phyloP scores from a whole-genome alignment of 345 rosid species.

The Lepidium africanum region DNA sequence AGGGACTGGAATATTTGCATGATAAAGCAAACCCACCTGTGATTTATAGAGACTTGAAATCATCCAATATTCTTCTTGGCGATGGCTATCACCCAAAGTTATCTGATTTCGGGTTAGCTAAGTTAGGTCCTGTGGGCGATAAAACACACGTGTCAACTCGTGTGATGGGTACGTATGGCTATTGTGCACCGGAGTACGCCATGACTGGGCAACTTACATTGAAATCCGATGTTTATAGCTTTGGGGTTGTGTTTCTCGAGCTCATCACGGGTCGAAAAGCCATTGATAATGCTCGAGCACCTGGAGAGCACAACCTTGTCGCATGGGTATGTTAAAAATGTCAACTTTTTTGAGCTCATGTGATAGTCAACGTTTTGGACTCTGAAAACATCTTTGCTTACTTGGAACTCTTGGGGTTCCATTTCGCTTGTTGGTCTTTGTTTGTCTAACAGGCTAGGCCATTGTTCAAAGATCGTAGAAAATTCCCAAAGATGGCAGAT shows the following conservation, averaged over 20 bases:
- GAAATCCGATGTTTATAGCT: constrained; percentile 94
- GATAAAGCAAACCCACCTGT: constrained; percentile 98
- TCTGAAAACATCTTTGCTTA: not conserved
- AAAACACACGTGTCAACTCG: constrained; percentile 98
- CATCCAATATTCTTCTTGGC: constrained; percentile 91
- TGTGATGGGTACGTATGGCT: constrained; percentile 99
- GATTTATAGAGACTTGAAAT: constrained; percentile 88
- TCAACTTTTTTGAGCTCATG: not conserved
- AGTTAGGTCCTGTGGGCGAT: constrained; percentile 96
- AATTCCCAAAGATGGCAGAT: constrained; percentile 95
- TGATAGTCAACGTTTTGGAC: not conserved
- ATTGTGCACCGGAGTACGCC: constrained; percentile 98
- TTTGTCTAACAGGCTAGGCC: constrained; percentile 68
- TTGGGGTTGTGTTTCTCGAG: constrained; percentile 96
- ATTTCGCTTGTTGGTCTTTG: constrained; percentile 11
- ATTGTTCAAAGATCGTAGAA: constrained; percentile 89
- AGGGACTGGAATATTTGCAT: constrained; percentile 92
- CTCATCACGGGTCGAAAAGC: constrained; percentile 97
- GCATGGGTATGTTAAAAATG: constrained; percentile 69
- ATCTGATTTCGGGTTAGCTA: constrained; percentile 96
- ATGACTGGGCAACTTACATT: constrained; percentile 98
- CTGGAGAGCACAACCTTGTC: constrained; percentile 91
- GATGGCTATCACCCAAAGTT: constrained; percentile 88
- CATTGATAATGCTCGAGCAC: constrained; percentile 68
- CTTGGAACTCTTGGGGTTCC: not conserved